Conservation (phyloP, 1,139 yeast genomes). For the Kodamaea plutei region DNA sequence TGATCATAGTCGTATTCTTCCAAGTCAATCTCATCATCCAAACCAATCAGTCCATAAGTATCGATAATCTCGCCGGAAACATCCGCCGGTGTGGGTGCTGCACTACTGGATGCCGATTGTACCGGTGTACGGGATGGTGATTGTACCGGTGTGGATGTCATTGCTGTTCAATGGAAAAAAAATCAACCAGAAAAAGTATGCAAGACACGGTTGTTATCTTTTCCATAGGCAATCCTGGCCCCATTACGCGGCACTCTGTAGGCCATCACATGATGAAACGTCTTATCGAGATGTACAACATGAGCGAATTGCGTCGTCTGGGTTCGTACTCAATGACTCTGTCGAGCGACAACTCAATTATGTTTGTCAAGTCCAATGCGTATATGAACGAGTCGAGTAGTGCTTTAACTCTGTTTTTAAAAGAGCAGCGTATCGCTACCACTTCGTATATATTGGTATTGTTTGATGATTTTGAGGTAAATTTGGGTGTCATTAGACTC, state of each 20-base stretch:
- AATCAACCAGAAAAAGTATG: conserved; percentile 1
- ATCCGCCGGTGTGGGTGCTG: conserved; percentile 6
- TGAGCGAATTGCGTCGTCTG: conserved; percentile 20
- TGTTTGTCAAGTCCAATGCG: conserved; percentile 33
- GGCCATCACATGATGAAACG: conserved; percentile 36
- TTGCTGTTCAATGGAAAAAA: not conserved
- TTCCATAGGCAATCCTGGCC: conserved; percentile 45
- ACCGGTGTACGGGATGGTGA: conserved; percentile 7
- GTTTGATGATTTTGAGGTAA: conserved; percentile 40
- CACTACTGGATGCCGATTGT: conserved; percentile 3
- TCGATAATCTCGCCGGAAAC: conserved; percentile 8
- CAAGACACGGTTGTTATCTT: conserved; percentile 23
- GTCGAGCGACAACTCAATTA: conserved; percentile 16
- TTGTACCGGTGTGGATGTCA: too few species aligned
- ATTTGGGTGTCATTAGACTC: conserved; percentile 27
- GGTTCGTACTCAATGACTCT: conserved; percentile 23
- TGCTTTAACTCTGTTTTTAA: conserved; percentile 25
- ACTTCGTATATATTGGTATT: conserved; percentile 22
- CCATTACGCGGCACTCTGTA: conserved; percentile 35
- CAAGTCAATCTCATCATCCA: conserved; percentile 3
- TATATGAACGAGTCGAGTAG: conserved; percentile 42
- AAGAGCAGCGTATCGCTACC: conserved; percentile 17
- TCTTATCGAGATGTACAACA: conserved; percentile 23
- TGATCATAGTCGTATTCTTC: too few species aligned
- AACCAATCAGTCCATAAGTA: conserved; percentile 3